Percentiles rank a stretch among this genome's conserved stretches.
Evolutionary conservation across 2,329 filamentous ascomycete genomes (phyloP).

Genomic region (Ascochyta fabae): DNA sequence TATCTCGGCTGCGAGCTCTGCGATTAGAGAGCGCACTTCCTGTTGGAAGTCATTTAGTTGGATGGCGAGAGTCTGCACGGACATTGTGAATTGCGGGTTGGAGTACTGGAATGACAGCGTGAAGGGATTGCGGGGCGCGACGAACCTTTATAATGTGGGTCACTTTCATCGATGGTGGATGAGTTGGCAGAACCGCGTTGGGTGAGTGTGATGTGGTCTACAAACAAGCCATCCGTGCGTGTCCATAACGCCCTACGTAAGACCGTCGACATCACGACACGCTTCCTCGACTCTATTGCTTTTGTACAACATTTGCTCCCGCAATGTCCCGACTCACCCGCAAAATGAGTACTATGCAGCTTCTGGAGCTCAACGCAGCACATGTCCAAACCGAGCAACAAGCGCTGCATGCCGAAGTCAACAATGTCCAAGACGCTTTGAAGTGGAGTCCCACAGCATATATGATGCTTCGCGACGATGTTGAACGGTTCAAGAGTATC

Average conservation of each 20-base stretch:
- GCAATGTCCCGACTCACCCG: constrained; percentile 1
- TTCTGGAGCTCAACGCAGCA: background rate
- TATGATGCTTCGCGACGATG: constrained; percentile 2
- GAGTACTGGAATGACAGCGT: no score
- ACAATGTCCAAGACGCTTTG: background rate
- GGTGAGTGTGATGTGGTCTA: no score
- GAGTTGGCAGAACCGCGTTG: no score
- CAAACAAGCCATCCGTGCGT: no score
- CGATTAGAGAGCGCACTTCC: background rate
- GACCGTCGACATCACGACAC: background rate
- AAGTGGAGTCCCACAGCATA: constrained; percentile 3
- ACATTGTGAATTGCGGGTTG: background rate
- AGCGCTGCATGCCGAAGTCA: background rate
- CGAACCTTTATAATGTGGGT: no score
- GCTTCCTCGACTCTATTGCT: background rate
- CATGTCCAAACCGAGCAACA: constrained; percentile 1
- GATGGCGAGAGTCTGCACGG: background rate
- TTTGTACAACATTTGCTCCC: background rate
- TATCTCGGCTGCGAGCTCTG: background rate
- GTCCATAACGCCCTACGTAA: background rate
- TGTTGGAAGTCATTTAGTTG: background rate
- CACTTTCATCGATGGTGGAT: no score
- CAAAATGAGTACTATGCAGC: background rate
- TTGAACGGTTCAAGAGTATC: constrained; percentile 1
- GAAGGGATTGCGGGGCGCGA: no score